These are phyloP conservation scores for Trichosanthes truncata DNA, from an alignment of 306 rosid genomes.

Conservation along the genomic window DNA sequence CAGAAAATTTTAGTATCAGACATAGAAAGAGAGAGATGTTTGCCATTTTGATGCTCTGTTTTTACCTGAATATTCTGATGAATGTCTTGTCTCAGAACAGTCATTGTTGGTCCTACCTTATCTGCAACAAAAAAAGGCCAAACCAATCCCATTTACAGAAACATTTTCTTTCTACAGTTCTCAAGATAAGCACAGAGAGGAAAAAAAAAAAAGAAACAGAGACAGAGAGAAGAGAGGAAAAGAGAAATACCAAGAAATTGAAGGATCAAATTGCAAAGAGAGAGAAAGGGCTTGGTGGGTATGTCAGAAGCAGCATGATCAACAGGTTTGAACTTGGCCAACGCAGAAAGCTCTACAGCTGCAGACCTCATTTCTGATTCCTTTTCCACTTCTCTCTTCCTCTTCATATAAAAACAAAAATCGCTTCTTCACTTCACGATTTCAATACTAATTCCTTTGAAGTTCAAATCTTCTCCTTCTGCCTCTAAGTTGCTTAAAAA, in stretches of 20 bases:
- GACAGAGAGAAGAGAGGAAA: slow-evolving; percentile 6
- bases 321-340: slow-evolving; percentile 30
- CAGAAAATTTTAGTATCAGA: not conserved
- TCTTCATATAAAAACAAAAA: slow-evolving; percentile 25
- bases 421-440: not conserved
- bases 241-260: slow-evolving; percentile 69
- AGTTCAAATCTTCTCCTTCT: not conserved
- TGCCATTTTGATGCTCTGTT: not conserved
- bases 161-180: not conserved
- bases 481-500: not conserved
- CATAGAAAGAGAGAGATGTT: not conserved
- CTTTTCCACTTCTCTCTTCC: slow-evolving; percentile 45
- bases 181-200: slow-evolving; percentile 8
- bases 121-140: slow-evolving; percentile 34
- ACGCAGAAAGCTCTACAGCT: slow-evolving; percentile 49
- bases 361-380: slow-evolving; percentile 55
- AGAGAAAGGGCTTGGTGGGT: slow-evolving; percentile 65
- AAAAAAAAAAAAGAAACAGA: not conserved
- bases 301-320: slow-evolving; percentile 25
- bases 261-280: slow-evolving; percentile 50
- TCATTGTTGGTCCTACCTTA: slow-evolving; percentile 93
- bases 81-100: slow-evolving; percentile 77
- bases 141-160: not conserved
- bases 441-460: not conserved
- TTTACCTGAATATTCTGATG: slow-evolving; percentile 70